Evolutionary conservation across 257 asterid species (phyloP).

Genomic region (Leonotis leonurus): DNA sequence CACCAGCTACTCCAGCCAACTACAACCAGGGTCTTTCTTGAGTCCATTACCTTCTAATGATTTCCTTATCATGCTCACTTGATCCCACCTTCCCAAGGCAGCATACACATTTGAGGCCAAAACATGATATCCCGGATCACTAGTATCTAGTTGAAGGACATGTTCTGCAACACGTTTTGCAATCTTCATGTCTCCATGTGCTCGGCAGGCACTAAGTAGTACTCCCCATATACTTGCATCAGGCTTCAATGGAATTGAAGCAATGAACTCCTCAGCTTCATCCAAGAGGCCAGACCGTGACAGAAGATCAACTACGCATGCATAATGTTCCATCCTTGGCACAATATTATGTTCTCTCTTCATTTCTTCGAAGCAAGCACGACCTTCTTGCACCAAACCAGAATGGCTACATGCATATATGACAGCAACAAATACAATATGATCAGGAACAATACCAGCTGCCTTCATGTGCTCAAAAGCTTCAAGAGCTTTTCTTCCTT

Average conservation of each 20-base stretch:
- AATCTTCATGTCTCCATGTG: constrained; percentile 42
- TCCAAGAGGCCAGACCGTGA: constrained; percentile 61
- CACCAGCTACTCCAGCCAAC: constrained; percentile 69
- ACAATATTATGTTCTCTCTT: constrained; percentile 48
- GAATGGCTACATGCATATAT: constrained; percentile 84
- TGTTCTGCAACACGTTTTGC: constrained; percentile 48
- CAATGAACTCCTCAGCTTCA: constrained; percentile 71
- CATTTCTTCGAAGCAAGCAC: constrained; percentile 59
- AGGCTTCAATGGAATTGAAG: constrained; percentile 65
- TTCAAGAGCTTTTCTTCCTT: constrained; percentile 65
- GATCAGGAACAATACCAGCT: constrained; percentile 48
- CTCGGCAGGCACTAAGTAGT: constrained; percentile 69
- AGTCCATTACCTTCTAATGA: constrained; percentile 47
- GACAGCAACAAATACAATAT: constrained; percentile 50
- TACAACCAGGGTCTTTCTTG: constrained; percentile 62
- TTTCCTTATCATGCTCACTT: constrained; percentile 46
- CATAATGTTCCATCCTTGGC: constrained; percentile 78
- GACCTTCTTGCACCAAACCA: constrained; percentile 73
- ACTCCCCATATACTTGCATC: constrained; percentile 84
- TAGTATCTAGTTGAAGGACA: constrained; percentile 36
- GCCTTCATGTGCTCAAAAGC: constrained; percentile 56
- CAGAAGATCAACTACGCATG: constrained; percentile 74
- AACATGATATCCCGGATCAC: constrained; percentile 64
- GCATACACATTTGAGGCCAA: constrained; percentile 77
- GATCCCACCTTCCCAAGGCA: constrained; percentile 62